Evolutionary conservation across 768 basidiomycete genomes (phyloP).

Genomic region (Calocybe indica): DNA sequence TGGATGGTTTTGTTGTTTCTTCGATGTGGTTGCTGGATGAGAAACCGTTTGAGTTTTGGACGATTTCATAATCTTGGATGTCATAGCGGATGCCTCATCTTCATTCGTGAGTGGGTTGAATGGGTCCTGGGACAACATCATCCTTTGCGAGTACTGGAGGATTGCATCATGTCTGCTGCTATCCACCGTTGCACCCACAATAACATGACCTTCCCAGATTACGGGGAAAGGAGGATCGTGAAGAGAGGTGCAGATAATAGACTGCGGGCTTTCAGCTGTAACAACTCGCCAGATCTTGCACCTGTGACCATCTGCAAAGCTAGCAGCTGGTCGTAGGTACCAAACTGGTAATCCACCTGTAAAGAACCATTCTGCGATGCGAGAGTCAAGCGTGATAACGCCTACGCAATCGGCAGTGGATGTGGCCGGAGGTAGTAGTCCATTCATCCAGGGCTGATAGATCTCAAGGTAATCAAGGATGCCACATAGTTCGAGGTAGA

Average conservation of each 20-base stretch:
- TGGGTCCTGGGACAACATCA: neutral
- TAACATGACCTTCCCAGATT: neutral
- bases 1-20: too few relatives aligned
- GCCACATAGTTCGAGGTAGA: neutral
- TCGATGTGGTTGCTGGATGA: too few relatives aligned
- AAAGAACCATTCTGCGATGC: neutral
- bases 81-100: too few relatives aligned
- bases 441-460: neutral
- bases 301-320: too few relatives aligned
- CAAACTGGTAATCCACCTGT: neutral
- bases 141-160: neutral
- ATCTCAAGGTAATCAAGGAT: neutral
- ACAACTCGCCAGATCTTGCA: too few relatives aligned
- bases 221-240: neutral
- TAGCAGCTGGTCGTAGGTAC: neutral
- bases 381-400: neutral
- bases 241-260: too few relatives aligned
- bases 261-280: too few relatives aligned
- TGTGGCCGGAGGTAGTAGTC: neutral
- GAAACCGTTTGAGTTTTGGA: too few relatives aligned
- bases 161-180: neutral
- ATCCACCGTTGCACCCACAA: neutral
- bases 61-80: too few relatives aligned
- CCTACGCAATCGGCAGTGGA: neutral
- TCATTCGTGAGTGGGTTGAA: neutral